Percentiles rank a stretch among this genome's conserved stretches.
These are phyloP conservation scores for Tuber microsphaerosporum DNA, from an alignment of 495 filamentous ascomycete genomes.

Conservation along the genomic window DNA sequence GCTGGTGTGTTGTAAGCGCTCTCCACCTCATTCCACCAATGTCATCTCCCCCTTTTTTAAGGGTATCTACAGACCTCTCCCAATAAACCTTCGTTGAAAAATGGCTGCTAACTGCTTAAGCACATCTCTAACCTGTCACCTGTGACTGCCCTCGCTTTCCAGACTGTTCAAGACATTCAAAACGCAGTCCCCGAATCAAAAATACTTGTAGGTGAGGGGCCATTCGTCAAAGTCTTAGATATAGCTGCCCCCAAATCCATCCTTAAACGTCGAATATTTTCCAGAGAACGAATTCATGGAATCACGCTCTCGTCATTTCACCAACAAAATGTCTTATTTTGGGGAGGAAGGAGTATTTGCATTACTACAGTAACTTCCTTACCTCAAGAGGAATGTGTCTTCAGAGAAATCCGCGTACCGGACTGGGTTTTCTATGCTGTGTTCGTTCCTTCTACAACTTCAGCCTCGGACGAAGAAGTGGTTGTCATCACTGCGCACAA, in stretches of 20 bases:
- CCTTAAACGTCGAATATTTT: slow-evolving; percentile 50
- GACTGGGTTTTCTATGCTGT: slow-evolving; percentile 85
- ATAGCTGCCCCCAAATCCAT: slow-evolving; percentile 40
- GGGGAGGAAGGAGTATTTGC: slow-evolving; percentile 50
- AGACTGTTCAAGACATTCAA: slow-evolving; percentile 2
- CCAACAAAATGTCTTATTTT: slow-evolving; percentile 46
- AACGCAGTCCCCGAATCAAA: slow-evolving; percentile 5
- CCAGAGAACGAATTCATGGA: slow-evolving; percentile 62
- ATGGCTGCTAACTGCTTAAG: slow-evolving; percentile 8
- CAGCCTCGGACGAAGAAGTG: slow-evolving; percentile 11
- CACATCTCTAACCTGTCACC: slow-evolving; percentile 31
- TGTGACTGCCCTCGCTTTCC: slow-evolving; percentile 38
- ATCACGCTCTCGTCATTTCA: slow-evolving; percentile 45
- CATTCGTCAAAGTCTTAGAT: slow-evolving; percentile 58
- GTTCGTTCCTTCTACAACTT: slow-evolving; percentile 43
- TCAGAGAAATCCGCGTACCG: slow-evolving; percentile 44
- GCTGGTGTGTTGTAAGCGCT: neutral
- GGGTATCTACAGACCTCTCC: neutral
- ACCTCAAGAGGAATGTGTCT: slow-evolving; percentile 8
- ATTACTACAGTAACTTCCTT: slow-evolving; percentile 33
- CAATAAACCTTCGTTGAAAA: neutral
- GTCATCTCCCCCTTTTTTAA: neutral
- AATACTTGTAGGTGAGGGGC: slow-evolving; percentile 69
- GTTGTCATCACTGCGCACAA: slow-evolving; percentile 78
- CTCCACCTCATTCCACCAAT: neutral